A percentile compares a stretch with the other conserved stretches of the same genome.
Evolutionary conservation across 495 filamentous ascomycete genomes (phyloP).

Genomic region (Podospora pseudopauciseta): DNA sequence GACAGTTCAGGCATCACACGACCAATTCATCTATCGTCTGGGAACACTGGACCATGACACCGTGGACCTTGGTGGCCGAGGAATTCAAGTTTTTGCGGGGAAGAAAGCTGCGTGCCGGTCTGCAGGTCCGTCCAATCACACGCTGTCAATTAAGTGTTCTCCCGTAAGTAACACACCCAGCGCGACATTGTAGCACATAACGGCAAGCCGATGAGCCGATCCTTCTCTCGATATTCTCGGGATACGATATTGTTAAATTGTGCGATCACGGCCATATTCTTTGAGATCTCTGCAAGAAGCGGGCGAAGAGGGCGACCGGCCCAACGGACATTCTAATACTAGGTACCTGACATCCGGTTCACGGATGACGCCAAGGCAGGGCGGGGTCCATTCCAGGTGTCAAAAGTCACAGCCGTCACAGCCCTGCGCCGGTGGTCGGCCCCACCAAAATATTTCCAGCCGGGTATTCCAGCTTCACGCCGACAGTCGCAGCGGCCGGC

Average conservation of each 20-base stretch:
- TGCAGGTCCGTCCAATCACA: slow-evolving; percentile 14
- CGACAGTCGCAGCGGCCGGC: slow-evolving; percentile 2
- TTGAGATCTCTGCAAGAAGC: neutral
- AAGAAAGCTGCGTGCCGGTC: neutral
- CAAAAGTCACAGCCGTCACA: neutral
- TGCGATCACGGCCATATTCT: neutral
- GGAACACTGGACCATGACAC: neutral
- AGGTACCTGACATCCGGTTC: neutral
- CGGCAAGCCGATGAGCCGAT: neutral
- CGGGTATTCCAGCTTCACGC: neutral
- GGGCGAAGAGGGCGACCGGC: neutral
- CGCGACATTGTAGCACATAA: neutral
- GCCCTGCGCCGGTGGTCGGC: neutral
- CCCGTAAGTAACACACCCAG: neutral
- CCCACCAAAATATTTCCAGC: neutral
- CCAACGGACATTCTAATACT: neutral
- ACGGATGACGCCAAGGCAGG: neutral
- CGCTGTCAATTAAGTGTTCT: neutral
- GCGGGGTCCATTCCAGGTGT: neutral
- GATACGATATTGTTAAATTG: neutral
- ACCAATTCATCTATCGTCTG: neutral
- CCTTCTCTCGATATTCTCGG: neutral
- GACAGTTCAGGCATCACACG: slow-evolving; percentile 7
- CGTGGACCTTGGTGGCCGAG: slow-evolving; percentile 9
- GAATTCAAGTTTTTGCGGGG: slow-evolving; percentile 17